Base-by-base conservation (phyloP, 2,329 filamentous ascomycete species). In the Colletotrichum coccodes region DNA sequence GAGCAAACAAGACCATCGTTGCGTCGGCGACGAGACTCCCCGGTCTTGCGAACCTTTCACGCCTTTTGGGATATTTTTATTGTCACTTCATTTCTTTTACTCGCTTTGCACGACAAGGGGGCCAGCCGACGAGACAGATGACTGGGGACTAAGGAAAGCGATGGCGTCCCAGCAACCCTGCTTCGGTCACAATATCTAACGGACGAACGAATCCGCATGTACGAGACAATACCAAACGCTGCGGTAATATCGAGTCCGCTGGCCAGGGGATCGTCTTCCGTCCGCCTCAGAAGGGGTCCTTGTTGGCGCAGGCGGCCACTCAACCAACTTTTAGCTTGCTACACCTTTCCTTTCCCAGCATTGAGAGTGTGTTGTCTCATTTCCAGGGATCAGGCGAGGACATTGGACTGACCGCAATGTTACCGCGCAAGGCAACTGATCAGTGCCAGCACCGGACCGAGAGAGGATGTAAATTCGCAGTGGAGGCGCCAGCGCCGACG, bases 391-490 rank as follows among this genome's bases (percentile, higher is more conserved):
- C 18, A 62, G 49, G 60, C 36, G 23, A 47, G 11, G 50, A 50
- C 42, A 21, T 50, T 53, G 57, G 28, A 46, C 38, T 40, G 56
- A 11, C 46, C 47, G 38, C 40, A 63, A 44, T 44, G 23, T 28
- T 50, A 52, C 34, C 38, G 30, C 52, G 18, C n/a, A 46, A 47
- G 46, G 59, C 32, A 59, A 12, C 38, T 57, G 40, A 63, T 59
- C 59, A 64, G 53, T 50, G 52, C 49, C 61, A 32, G 44, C 61
- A n/a, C 52, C 47, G 61, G 61, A 18, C 54, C 52, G 26, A 47
- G 28, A 60, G 40, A 38, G 38, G 40, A 38, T 60, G 26, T n/a
- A 21, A 8, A 58, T 49, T 56, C 38, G 60, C 26, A 52, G 44
- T 57, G 44, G 64, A 40, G 32, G 52, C 53, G 60, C 46, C 52